These are phyloP conservation scores for Coprinopsis strossmayeri DNA, from an alignment of 768 basidiomycete species.

Conservation along the genomic window DNA sequence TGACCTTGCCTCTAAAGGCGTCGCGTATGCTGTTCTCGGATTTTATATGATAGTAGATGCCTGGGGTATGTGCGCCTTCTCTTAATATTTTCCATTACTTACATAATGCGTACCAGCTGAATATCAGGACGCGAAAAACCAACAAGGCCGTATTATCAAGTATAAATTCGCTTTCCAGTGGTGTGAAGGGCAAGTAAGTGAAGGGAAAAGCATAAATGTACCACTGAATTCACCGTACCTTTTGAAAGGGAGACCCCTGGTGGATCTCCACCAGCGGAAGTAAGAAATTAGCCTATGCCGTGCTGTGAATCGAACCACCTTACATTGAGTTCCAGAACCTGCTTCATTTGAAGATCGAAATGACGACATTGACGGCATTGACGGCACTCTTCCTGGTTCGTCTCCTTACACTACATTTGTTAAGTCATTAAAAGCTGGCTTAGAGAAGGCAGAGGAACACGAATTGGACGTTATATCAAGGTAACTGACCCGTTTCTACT, in stretches of 20 bases:
- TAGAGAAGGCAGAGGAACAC: background rate
- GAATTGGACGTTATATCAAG: background rate
- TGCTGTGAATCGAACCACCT: background rate
- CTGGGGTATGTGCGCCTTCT: conserved; percentile 49
- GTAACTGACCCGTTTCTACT: background rate
- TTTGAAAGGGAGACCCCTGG: conserved; percentile 39
- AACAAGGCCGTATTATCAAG: conserved; percentile 51
- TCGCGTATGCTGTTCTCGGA: conserved; percentile 51
- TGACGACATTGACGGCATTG: no score
- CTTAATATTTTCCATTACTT: no score
- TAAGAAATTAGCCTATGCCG: background rate
- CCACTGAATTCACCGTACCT: no score
- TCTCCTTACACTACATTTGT: background rate
- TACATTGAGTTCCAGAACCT: background rate
- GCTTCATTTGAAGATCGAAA: background rate
- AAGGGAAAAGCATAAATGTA: no score
- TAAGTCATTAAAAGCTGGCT: background rate
- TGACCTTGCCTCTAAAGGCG: conserved; percentile 43
- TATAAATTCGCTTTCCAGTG: conserved; percentile 85
- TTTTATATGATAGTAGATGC: conserved; percentile 66
- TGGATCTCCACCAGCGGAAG: conserved; percentile 23
- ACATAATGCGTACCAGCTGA: conserved; percentile 40
- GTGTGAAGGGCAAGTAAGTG: conserved; percentile 60
- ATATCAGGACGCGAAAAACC: conserved; percentile 45
- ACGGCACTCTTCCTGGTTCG: background rate